Base-by-base conservation (phyloP, 2,329 filamentous ascomycete genomes). In the Penicillium sp. region DNA sequence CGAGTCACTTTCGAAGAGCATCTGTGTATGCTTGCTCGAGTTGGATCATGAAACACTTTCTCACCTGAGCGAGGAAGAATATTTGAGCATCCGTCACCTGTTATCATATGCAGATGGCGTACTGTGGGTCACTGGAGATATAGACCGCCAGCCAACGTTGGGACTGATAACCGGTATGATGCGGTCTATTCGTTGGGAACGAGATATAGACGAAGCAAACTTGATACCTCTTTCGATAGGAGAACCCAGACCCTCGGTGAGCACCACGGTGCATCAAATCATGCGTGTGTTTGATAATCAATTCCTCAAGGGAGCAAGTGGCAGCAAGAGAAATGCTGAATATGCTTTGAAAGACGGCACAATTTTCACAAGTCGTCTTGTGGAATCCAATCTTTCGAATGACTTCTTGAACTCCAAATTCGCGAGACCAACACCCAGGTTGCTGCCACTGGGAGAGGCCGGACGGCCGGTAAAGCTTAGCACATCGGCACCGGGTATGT, bases 121-220 rank as follows among this genome's bases (percentile, higher is more conserved):
- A 11, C 59, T 75, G 7, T 75, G 72, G 72, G 57, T 74, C 21
- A 74, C 71, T 2, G 63, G 61, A 1, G 68, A 69, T 38, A 58
- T 64, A 20, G 26, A 51, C 18, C 16, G 24, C 6, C 20, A 55
- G 24, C 72, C 72, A 2, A 60, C 66, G 14, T 61, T 71, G 14
- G 65, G 64, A 24, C 62, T 71, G 33, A 62, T 69, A 28, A 56
- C 66, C n/a, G 72, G 72, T 9, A 52, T 74, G 16, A 62, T 71
- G 28, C 64, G 72, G 12, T 66, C 66, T 3, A 61, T 72, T 23
- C 67, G 69, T 12, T 68, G 66, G 60, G 70, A 73, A 60, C 62
- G 68, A 26, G 70, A 70, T 49, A 55, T 70, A 12, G 68, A 71
- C 35, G 61, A 55, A n/a, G 61, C 61, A 1, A 64, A 64, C 35